Evolutionary conservation across 176 grass and related monocot species (phyloP).

Genomic region (Oryza rufipogon): DNA sequence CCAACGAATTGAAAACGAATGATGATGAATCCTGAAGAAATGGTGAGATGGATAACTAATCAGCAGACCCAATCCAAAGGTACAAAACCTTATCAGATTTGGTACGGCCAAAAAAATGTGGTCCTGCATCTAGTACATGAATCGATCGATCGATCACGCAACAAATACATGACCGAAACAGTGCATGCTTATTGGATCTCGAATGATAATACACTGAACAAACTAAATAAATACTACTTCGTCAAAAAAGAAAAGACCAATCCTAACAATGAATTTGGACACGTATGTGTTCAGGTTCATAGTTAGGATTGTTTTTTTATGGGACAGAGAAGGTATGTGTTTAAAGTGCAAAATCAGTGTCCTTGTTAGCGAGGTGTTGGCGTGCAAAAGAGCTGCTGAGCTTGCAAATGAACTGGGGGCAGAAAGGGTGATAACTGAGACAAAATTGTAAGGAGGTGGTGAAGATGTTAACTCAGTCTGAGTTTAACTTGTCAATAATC

Average conservation of each 20-base stretch:
- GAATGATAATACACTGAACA: neutral
- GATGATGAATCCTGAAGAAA: neutral
- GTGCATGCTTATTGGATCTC: neutral
- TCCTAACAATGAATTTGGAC: too few species aligned
- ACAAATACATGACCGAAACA: neutral
- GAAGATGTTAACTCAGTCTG: too few species aligned
- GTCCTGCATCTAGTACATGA: neutral
- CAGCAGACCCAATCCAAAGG: neutral
- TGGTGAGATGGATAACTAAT: neutral
- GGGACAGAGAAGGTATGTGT: neutral
- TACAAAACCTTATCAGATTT: neutral
- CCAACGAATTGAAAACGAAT: neutral
- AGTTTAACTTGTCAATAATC: too few species aligned
- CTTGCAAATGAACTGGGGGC: too few species aligned
- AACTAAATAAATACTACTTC: neutral
- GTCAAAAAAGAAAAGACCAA: too few species aligned
- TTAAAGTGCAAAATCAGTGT: neutral
- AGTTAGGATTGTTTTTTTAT: too few species aligned
- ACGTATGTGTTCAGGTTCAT: too few species aligned
- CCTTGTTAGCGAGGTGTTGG: too few species aligned
- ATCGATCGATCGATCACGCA: neutral
- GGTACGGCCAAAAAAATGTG: neutral
- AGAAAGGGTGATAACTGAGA: too few species aligned
- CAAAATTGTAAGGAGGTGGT: too few species aligned
- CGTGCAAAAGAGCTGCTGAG: too few species aligned